phyloP scores from a whole-genome alignment of 78 protist genomes.

The Protostelium mycophagum region DNA sequence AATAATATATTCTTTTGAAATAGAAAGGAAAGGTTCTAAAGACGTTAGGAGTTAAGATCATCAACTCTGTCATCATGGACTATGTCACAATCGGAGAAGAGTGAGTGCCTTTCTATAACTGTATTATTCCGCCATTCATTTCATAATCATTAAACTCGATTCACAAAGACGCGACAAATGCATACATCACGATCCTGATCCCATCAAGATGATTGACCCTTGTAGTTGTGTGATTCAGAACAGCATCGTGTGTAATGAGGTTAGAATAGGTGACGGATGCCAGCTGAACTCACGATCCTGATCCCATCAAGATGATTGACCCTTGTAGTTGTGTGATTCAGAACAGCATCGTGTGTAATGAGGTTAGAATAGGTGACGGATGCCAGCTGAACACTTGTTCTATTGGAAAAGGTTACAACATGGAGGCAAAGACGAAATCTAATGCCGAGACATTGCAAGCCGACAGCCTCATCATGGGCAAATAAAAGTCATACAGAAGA shows the following conservation, averaged over 20 bases:
- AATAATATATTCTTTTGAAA: no score
- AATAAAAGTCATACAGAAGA: no score
- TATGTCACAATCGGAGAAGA: constrained; percentile 56
- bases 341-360: not conserved
- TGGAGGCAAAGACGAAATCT: not conserved
- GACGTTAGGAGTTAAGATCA: constrained; percentile 48
- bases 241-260: not conserved
- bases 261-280: not conserved
- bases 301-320: not conserved
- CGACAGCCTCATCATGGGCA: not conserved
- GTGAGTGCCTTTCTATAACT: no score
- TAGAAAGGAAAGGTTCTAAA: no score
- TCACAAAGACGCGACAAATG: no score
- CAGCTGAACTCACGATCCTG: not conserved
- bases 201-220: not conserved
- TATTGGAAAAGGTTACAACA: not conserved
- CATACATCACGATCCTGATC: no score
- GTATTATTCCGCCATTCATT: no score
- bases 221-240: not conserved
- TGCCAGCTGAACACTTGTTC: not conserved
- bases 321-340: not conserved
- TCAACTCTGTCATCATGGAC: constrained; percentile 70
- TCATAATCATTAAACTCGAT: no score
- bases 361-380: not conserved
- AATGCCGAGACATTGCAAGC: not conserved